These are phyloP conservation scores for Fusarium sp. DNA, from an alignment of 2,329 filamentous ascomycete genomes.

Conservation along the genomic window DNA sequence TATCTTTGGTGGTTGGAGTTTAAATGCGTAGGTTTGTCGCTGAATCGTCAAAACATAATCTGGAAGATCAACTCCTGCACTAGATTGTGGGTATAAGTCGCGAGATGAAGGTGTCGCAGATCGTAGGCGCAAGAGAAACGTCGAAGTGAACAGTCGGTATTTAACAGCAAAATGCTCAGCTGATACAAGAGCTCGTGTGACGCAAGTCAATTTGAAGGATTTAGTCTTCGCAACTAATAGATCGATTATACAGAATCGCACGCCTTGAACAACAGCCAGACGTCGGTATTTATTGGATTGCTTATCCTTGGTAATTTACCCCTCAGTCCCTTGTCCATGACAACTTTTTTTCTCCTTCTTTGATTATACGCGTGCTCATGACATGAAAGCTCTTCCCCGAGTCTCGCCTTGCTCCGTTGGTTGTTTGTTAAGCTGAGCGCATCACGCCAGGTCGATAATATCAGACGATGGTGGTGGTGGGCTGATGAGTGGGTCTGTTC, in stretches of 20 bases:
- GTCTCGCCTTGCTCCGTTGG: constrained; percentile 46
- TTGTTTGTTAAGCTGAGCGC: constrained; percentile 40
- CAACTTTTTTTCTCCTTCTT: constrained; percentile 7
- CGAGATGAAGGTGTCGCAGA: neutral
- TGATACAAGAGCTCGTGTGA: neutral
- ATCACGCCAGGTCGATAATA: constrained; percentile 47
- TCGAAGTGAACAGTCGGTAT: neutral
- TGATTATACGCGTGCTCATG: constrained; percentile 27
- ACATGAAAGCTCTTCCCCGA: constrained; percentile 35
- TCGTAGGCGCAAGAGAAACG: neutral
- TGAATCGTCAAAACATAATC: neutral
- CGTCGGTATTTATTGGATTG: constrained; percentile 43
- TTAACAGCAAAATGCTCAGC: constrained; percentile 1
- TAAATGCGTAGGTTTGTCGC: too few relatives aligned
- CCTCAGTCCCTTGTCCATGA: constrained; percentile 27
- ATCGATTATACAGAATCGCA: constrained; percentile 26
- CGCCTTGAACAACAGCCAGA: constrained; percentile 6
- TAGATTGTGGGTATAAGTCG: neutral
- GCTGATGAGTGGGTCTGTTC: constrained; percentile 45
- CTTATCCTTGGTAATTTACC: constrained; percentile 17
- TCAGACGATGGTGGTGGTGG: constrained; percentile 44
- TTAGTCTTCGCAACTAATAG: neutral
- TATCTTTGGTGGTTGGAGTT: neutral
- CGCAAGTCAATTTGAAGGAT: constrained; percentile 7
- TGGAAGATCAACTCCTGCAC: neutral